phyloP scores from a whole-genome alignment of 169 alveolate species.

The Plasmodium vinckei region DNA sequence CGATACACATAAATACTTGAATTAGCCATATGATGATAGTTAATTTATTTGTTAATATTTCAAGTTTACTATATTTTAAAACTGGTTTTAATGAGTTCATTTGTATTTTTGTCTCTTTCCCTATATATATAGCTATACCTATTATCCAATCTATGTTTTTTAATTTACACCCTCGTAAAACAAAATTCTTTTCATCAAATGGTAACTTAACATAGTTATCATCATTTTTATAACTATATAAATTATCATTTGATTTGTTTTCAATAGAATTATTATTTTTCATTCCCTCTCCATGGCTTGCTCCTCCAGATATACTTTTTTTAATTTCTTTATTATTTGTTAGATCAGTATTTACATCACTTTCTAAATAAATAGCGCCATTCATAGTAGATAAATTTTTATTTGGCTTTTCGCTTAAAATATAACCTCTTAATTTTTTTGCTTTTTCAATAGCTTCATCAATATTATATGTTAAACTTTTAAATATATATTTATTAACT shows the following conservation, averaged over 20 bases:
- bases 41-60: constrained; percentile 81
- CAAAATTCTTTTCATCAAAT: constrained; percentile 79
- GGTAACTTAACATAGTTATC: constrained; percentile 56
- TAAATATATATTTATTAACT: constrained; percentile 76
- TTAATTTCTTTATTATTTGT: background rate
- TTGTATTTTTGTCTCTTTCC: constrained; percentile 96
- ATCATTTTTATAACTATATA: constrained; percentile 7
- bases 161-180: constrained; percentile 95
- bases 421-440: constrained; percentile 64
- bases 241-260: constrained; percentile 32
- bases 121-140: constrained; percentile 96
- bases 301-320: constrained; percentile 8
- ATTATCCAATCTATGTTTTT: constrained; percentile 94
- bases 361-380: constrained; percentile 67
- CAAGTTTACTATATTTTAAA: constrained; percentile 86
- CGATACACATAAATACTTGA: constrained; percentile 81
- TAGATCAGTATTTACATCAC: constrained; percentile 24
- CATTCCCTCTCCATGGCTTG: constrained; percentile 9
- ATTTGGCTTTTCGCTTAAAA: constrained; percentile 65
- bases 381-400: constrained; percentile 69
- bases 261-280: constrained; percentile 35
- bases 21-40: constrained; percentile 86
- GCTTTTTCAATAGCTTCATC: constrained; percentile 37
- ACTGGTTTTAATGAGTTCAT: constrained; percentile 87
- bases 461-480: constrained; percentile 28